A percentile compares a stretch with the other conserved stretches of the same genome.
These are phyloP conservation scores for Penicillium corylophilum DNA, from an alignment of 2,329 filamentous ascomycete species.

Conservation along the genomic window DNA sequence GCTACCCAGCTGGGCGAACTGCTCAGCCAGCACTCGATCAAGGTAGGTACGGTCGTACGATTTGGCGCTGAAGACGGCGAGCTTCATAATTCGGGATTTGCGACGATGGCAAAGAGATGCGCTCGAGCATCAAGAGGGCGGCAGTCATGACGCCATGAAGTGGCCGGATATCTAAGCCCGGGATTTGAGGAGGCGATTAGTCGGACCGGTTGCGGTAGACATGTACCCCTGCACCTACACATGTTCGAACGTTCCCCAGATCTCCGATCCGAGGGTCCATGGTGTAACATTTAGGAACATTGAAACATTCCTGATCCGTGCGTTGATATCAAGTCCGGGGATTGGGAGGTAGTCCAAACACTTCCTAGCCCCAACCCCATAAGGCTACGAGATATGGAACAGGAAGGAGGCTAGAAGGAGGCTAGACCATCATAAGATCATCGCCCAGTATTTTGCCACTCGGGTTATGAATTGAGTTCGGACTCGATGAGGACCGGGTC, in stretches of 20 bases:
- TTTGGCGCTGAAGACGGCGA: constrained; percentile 65
- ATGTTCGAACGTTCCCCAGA: constrained; percentile 4
- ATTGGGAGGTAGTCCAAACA: too few relatives aligned
- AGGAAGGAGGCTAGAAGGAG: too few relatives aligned
- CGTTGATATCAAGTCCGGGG: background rate
- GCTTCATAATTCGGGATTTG: constrained; percentile 46
- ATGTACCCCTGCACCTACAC: too few relatives aligned
- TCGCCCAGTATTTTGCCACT: too few relatives aligned
- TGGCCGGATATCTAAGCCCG: background rate
- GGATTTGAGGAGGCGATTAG: background rate
- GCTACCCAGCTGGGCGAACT: constrained; percentile 42
- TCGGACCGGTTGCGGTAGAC: background rate
- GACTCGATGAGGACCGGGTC: background rate
- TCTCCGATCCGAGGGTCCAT: background rate
- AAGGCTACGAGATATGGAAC: too few relatives aligned
- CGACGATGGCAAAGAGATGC: background rate
- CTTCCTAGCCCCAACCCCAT: too few relatives aligned
- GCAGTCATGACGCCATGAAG: constrained; percentile 11
- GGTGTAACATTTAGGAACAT: too few relatives aligned
- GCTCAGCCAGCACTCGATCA: constrained; percentile 35
- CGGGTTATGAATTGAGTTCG: background rate
- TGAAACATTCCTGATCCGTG: constrained; percentile 5
- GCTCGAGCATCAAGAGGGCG: background rate
- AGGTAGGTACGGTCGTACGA: constrained; percentile 62
- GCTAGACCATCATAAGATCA: too few relatives aligned